Base-by-base conservation (phyloP, 306 rosid species). In the Vicia sativa region DNA sequence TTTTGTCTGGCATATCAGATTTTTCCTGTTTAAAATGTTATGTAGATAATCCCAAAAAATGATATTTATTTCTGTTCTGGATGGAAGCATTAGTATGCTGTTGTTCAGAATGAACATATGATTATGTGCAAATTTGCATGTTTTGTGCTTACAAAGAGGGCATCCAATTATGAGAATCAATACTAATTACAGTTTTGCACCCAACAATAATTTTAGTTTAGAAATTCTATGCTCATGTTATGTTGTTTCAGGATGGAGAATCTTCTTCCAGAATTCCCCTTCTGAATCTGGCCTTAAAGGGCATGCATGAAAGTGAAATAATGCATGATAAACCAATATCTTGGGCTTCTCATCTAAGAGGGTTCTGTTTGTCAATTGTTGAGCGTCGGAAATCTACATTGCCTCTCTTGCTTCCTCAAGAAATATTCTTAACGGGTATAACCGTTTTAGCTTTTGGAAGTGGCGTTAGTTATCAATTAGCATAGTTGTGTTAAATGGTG, bases 291-390 rank as follows among this genome's bases (percentile, higher is more conserved):
- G 74, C 85, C 55, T 68, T 71, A 41, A 49, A 69, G 68, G 76
- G 73, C 48, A 38, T 43, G 69, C 50, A 58, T 65, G 75, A 76
- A 68, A 67, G 75, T 49, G 80, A 74, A 72, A 80, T 71, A 53
- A 81, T 77, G 80, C 49, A 56, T 19, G 74, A 74, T 62, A 50
- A 39, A 50, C 83, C 88, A 46, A 67, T 71, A 28, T 85, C 78
- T 63, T 93, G 98, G 97, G 70, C 79, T 67, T 86, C 90, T 77
- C 81, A 77, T 74, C 63, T 93, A 61, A 85, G 78, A 74, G 81
- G 76, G 45, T 85, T 80, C 75, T 86, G 89, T 72, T 77, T 70
- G 58, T 83, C 90, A 44, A 72, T 88, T 73, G 79, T 83, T 76
- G 83, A 85, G 72, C 86, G 75, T 74, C 78, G 80, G 53, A 93